These are phyloP conservation scores for Sporothrix schenckii DNA, from an alignment of 2,329 filamentous ascomycete species.

Conservation along the genomic window DNA sequence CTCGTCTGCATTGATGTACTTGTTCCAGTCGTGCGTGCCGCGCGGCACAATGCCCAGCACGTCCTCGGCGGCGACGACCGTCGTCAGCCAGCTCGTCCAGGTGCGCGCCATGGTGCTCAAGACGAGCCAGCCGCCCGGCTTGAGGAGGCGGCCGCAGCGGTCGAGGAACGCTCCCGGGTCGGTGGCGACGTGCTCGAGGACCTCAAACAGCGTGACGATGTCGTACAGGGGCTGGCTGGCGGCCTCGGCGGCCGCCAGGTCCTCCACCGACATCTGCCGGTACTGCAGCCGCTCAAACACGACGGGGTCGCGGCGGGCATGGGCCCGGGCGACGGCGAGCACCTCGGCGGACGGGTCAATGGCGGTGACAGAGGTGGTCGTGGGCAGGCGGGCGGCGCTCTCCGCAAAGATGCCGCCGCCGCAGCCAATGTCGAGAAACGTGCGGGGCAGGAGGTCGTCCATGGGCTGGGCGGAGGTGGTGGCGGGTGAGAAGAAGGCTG, in stretches of 20 bases:
- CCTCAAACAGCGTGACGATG: constrained; percentile 86
- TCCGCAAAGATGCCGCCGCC: constrained; percentile 97
- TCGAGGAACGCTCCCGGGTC: constrained; percentile 74
- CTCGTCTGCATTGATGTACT: constrained; percentile 90
- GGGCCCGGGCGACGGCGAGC: constrained; percentile 71
- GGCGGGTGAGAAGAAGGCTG: constrained; percentile 39
- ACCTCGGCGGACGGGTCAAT: constrained; percentile 79
- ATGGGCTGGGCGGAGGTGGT: constrained; percentile 20
- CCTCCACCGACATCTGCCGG: constrained; percentile 75
- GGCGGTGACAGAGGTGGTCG: constrained; percentile 67
- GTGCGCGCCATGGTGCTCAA: constrained; percentile 91
- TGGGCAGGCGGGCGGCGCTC: constrained; percentile 70
- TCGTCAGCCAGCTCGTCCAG: constrained; percentile 86
- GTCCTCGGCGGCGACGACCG: constrained; percentile 89
- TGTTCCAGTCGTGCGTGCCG: constrained; percentile 94
- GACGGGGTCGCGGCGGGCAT: constrained; percentile 71
- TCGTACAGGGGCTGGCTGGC: constrained; percentile 60
- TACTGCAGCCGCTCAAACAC: constrained; percentile 69
- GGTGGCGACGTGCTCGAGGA: constrained; percentile 83
- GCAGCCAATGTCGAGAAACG: constrained; percentile 90
- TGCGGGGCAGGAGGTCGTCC: constrained; percentile 47
- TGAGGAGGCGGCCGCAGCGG: constrained; percentile 72
- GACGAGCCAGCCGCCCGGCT: constrained; percentile 89
- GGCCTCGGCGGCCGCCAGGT: constrained; percentile 46
- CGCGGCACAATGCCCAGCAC: constrained; percentile 82